phyloP scores from a whole-genome alignment of 768 basidiomycete species.

The Dacryopinax primogenitus region DNA sequence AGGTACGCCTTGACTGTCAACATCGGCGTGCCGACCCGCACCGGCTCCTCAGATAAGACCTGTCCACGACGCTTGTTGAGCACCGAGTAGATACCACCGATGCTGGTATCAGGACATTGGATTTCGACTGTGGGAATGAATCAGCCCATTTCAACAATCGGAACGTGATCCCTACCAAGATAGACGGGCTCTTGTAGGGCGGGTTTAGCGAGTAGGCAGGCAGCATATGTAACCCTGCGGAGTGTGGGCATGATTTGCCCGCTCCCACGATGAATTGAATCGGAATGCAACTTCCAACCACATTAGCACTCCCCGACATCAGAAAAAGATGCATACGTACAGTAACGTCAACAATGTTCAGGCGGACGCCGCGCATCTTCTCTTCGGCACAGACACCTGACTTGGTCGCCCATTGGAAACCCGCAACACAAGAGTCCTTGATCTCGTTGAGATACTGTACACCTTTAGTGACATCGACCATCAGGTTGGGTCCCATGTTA shows the following conservation, averaged over 20 bases:
- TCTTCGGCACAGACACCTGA: conserved; percentile 95
- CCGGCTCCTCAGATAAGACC: conserved; percentile 96
- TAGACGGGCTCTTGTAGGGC: conserved; percentile 93
- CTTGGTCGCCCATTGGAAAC: conserved; percentile 99
- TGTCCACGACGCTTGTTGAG: conserved; percentile 97
- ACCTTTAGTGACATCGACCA: conserved; percentile 98
- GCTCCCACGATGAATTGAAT: conserved; percentile 99
- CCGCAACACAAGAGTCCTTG: conserved; percentile 98
- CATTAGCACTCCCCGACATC: background rate
- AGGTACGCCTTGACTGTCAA: conserved; percentile 98
- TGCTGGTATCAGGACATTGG: conserved; percentile 92
- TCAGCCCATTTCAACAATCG: conserved; percentile 14
- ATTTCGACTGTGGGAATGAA: conserved; percentile 59
- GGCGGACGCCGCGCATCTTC: conserved; percentile 95
- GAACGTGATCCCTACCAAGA: conserved; percentile 44
- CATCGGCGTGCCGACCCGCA: conserved; percentile 94
- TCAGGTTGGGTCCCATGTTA: conserved; percentile 88
- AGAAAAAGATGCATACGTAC: conserved; percentile 25
- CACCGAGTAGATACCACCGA: conserved; percentile 90
- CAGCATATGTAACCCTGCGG: conserved; percentile 92
- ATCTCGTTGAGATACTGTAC: conserved; percentile 99
- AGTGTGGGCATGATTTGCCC: conserved; percentile 96
- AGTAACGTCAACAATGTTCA: conserved; percentile 93
- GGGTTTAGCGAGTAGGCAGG: conserved; percentile 81
- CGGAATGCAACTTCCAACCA: conserved; percentile 66